Evolutionary conservation across 345 rosid genomes (phyloP).

Genomic region (Schrenkiella parvula): DNA sequence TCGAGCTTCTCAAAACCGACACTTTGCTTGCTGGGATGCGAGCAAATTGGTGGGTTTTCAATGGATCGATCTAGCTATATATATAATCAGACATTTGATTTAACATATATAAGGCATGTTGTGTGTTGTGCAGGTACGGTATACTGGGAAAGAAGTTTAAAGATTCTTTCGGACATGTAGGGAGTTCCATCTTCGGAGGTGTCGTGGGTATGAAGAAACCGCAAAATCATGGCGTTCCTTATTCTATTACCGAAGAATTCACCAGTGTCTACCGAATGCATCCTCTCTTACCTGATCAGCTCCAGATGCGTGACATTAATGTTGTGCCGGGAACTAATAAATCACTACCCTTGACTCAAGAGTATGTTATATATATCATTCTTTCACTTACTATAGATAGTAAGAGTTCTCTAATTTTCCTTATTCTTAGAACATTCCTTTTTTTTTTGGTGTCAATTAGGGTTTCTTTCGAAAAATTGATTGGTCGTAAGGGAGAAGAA

Average conservation of each 20-base stretch:
- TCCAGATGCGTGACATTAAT: conserved; percentile 37
- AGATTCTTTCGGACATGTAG: conserved; percentile 52
- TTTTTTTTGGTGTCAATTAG: background rate
- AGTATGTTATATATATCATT: no score
- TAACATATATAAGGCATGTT: background rate
- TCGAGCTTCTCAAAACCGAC: conserved; percentile 59
- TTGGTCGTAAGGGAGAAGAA: conserved; percentile 46
- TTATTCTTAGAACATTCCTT: background rate
- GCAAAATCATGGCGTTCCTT: conserved; percentile 52
- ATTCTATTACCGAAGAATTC: conserved; percentile 64
- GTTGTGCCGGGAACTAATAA: conserved; percentile 33
- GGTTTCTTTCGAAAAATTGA: conserved; percentile 10
- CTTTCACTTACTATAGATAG: background rate
- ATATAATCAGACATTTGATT: no score
- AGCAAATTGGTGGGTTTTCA: conserved; percentile 58
- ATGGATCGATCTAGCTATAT: no score
- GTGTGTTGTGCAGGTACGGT: conserved; percentile 29
- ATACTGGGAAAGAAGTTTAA: conserved; percentile 56
- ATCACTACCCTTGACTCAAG: conserved; percentile 34
- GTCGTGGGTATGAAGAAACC: conserved; percentile 48
- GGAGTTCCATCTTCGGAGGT: conserved; percentile 42
- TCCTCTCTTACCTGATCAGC: conserved; percentile 47
- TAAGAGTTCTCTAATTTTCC: background rate
- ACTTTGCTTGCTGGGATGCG: conserved; percentile 55
- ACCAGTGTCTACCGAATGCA: conserved; percentile 60